These are phyloP conservation scores for Schizophyllum commune DNA, from an alignment of 1,284 basidiomycete genomes.

Conservation along the genomic window DNA sequence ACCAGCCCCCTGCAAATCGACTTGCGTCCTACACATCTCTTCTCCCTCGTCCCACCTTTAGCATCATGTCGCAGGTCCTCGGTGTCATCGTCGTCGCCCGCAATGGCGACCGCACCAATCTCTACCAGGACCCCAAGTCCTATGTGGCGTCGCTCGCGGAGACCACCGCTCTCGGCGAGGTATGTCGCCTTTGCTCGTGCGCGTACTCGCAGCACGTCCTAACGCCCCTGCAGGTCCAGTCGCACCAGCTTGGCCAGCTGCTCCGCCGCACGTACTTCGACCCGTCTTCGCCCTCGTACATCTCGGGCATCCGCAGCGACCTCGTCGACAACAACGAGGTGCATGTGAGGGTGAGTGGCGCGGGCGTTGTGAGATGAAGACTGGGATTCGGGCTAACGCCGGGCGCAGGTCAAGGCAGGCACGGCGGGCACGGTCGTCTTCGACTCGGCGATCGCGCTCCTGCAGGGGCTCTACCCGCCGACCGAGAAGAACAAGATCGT, in stretches of 20 bases:
- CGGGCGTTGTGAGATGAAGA: too few species aligned
- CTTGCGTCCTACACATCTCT: too few species aligned
- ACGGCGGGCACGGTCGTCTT: slow-evolving; percentile 81
- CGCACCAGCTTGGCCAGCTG: slow-evolving; percentile 60
- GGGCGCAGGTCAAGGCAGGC: slow-evolving; percentile 71
- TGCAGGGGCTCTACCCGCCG: slow-evolving; percentile 78
- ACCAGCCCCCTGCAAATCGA: too few species aligned
- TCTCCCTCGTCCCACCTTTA: too few species aligned
- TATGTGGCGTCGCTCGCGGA: slow-evolving; percentile 67
- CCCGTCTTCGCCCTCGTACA: slow-evolving; percentile 53
- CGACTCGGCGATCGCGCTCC: slow-evolving; percentile 69
- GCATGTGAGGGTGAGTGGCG: slow-evolving; percentile 21
- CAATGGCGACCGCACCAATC: slow-evolving; percentile 74
- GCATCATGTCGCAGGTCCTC: slow-evolving; percentile 57
- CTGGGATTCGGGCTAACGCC: too few species aligned
- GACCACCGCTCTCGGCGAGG: slow-evolving; percentile 80
- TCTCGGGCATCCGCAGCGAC: slow-evolving; percentile 58
- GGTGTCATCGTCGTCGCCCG: slow-evolving; percentile 79
- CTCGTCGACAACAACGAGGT: slow-evolving; percentile 66
- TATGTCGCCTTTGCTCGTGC: slow-evolving; percentile 22
- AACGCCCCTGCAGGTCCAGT: slow-evolving; percentile 45
- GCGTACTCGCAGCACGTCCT: background rate
- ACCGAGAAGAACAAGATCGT: slow-evolving; percentile 58
- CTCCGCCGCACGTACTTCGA: slow-evolving; percentile 68
- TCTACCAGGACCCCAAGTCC: slow-evolving; percentile 62